A percentile compares a stretch with the other conserved stretches of the same genome.
phyloP scores from a whole-genome alignment of 1,139 yeast genomes.

The Sugiyamaella xylanicola region DNA sequence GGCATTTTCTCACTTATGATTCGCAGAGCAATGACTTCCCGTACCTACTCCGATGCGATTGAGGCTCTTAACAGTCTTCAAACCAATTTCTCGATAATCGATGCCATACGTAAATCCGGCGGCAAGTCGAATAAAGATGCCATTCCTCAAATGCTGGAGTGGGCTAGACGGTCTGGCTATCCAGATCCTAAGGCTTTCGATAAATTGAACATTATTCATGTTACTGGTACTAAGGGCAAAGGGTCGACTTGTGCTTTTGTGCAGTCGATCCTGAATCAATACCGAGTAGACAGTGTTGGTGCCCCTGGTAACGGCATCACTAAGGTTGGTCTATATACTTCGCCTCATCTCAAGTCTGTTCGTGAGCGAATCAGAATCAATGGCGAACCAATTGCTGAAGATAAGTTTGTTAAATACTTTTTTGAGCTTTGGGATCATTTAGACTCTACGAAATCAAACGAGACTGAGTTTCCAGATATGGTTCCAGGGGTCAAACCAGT shows the following conservation, averaged over 20 bases:
- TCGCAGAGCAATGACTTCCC: constrained; percentile 17
- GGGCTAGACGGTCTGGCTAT: constrained; percentile 87
- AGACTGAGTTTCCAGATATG: constrained; percentile 68
- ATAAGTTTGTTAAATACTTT: constrained; percentile 80
- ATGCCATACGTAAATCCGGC: constrained; percentile 75
- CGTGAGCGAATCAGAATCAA: constrained; percentile 88
- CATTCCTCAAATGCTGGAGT: constrained; percentile 86
- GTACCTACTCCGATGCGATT: constrained; percentile 56
- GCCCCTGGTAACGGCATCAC: constrained; percentile 12
- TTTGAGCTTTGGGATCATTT: constrained; percentile 91
- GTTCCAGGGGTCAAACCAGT: constrained; percentile 79
- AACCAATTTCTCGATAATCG: constrained; percentile 86
- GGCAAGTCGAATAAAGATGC: constrained; percentile 67
- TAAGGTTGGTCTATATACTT: constrained; percentile 87
- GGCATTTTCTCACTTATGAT: constrained; percentile 2
- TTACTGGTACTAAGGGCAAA: constrained; percentile 98
- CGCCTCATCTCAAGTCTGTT: constrained; percentile 93
- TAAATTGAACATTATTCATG: constrained; percentile 76
- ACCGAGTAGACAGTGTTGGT: constrained; percentile 40
- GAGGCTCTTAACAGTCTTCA: constrained; percentile 82
- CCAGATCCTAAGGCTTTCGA: constrained; percentile 57
- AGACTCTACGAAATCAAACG: constrained; percentile 59
- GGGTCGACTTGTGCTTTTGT: constrained; percentile 98
- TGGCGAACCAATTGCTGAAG: constrained; percentile 82
- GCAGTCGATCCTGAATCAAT: constrained; percentile 74